phyloP scores from a whole-genome alignment of 2,329 filamentous ascomycete genomes.

The Fusarium setosum region DNA sequence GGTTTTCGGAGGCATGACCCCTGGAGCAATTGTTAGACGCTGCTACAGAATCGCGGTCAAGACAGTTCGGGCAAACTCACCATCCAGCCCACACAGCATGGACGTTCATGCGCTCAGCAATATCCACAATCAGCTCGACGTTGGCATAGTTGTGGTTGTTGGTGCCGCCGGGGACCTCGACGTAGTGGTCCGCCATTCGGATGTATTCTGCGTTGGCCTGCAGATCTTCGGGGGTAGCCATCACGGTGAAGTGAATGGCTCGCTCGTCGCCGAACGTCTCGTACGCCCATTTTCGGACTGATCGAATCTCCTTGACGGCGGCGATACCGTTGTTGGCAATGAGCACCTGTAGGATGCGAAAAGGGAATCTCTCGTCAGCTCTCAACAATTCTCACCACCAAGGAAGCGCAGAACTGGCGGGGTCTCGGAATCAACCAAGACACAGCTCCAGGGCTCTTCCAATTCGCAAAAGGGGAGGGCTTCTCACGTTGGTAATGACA shows the following conservation, averaged over 20 bases:
- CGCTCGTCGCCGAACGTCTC: constrained; percentile 98
- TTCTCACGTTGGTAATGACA: constrained; percentile 93
- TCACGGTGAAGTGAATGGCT: constrained; percentile 99
- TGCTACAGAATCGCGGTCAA: constrained; percentile 6
- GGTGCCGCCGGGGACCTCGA: constrained; percentile 97
- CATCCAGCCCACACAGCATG: constrained; percentile 99
- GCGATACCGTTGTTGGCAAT: constrained; percentile 99
- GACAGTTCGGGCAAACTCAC: constrained; percentile 62
- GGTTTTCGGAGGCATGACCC: constrained; percentile 99
- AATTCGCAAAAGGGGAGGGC: neutral
- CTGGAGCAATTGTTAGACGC: constrained; percentile 59
- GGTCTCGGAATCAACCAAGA: constrained; percentile 4
- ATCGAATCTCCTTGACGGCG: constrained; percentile 98
- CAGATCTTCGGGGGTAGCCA: constrained; percentile 98
- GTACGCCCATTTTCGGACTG: constrained; percentile 99
- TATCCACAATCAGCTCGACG: constrained; percentile 98
- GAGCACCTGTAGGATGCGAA: constrained; percentile 74
- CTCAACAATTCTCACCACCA: neutral
- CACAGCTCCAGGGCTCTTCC: neutral
- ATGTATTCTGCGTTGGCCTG: constrained; percentile 99
- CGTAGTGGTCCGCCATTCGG: constrained; percentile 99
- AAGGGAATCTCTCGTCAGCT: constrained; percentile 25
- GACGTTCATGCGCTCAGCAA: constrained; percentile 98
- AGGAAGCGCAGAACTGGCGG: constrained; percentile 11
- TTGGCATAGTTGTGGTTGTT: constrained; percentile 99